A percentile compares a stretch with the other conserved stretches of the same genome.
phyloP scores from a whole-genome alignment of 106 monocot species.

The Hemerocallis citrina region DNA sequence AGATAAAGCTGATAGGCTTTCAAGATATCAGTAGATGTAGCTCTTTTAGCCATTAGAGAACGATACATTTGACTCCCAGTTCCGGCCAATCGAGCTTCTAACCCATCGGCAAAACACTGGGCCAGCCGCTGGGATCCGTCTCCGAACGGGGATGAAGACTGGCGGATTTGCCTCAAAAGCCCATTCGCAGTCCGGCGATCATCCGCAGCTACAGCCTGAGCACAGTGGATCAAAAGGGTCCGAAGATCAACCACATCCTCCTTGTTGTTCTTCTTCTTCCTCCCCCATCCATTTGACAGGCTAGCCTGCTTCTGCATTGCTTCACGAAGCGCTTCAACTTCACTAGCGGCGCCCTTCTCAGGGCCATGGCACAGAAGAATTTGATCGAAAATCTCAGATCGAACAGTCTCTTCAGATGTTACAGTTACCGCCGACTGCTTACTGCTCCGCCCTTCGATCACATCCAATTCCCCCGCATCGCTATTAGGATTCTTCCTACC shows the following conservation, averaged over 20 bases:
- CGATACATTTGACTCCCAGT: constrained; percentile 74
- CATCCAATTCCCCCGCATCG: constrained; percentile 47
- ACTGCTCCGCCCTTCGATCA: constrained; percentile 44
- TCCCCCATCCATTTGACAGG: constrained; percentile 19
- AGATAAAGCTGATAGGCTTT: constrained; percentile 70
- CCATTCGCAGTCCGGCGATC: constrained; percentile 52
- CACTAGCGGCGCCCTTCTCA: neutral
- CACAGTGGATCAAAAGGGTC: constrained; percentile 66
- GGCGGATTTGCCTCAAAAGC: constrained; percentile 70
- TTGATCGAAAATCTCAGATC: constrained; percentile 53
- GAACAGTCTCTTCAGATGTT: constrained; percentile 27
- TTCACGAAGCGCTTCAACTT: constrained; percentile 18
- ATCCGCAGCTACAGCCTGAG: constrained; percentile 78
- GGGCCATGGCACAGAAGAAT: constrained; percentile 38
- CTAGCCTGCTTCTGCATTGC: constrained; percentile 26
- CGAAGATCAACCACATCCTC: constrained; percentile 73
- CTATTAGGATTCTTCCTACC: constrained; percentile 29
- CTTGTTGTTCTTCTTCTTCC: constrained; percentile 49
- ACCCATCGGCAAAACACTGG: constrained; percentile 65
- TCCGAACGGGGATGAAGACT: constrained; percentile 60
- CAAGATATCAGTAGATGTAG: constrained; percentile 44
- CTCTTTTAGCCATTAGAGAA: constrained; percentile 36
- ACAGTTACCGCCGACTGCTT: constrained; percentile 52
- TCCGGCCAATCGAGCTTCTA: constrained; percentile 82
- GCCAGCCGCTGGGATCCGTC: constrained; percentile 75